Evolutionary conservation across 768 basidiomycete species (phyloP).

Genomic region (Kwoniella shandongensis): DNA sequence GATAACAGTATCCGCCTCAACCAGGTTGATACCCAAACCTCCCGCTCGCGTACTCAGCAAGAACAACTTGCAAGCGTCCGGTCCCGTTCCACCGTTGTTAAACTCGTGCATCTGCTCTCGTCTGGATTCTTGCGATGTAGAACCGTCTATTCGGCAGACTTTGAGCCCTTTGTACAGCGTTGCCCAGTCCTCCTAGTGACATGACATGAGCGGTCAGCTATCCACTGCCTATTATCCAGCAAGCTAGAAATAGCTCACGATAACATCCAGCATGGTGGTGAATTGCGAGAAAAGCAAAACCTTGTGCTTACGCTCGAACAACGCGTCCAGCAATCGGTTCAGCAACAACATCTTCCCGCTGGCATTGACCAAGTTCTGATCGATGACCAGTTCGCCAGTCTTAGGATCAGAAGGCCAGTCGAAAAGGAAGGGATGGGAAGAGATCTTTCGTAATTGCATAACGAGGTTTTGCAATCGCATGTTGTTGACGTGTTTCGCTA

Average conservation of each 20-base stretch:
- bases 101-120: conserved; percentile 80
- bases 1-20: conserved; percentile 67
- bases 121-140: conserved; percentile 75
- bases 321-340: conserved; percentile 76
- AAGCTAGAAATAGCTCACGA: too few species aligned
- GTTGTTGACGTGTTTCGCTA: conserved; percentile 83
- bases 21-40: conserved; percentile 87
- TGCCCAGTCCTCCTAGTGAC: conserved; percentile 76
- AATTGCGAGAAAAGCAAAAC: conserved; percentile 78
- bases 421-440: conserved; percentile 84
- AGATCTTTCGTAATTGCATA: conserved; percentile 87
- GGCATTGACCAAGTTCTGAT: conserved; percentile 76
- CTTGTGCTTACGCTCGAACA: conserved; percentile 79
- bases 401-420: conserved; percentile 72
- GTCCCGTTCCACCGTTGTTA: conserved; percentile 67
- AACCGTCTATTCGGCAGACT: conserved; percentile 90
- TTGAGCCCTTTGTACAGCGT: conserved; percentile 74
- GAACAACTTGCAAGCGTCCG: conserved; percentile 53
- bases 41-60: conserved; percentile 94
- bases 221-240: neutral
- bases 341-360: conserved; percentile 98
- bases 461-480: conserved; percentile 91
- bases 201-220: too few species aligned
- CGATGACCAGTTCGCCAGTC: conserved; percentile 65
- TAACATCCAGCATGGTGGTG: conserved; percentile 92